phyloP scores from a whole-genome alignment of 331 rosid species.

The Prunus yedoensis region DNA sequence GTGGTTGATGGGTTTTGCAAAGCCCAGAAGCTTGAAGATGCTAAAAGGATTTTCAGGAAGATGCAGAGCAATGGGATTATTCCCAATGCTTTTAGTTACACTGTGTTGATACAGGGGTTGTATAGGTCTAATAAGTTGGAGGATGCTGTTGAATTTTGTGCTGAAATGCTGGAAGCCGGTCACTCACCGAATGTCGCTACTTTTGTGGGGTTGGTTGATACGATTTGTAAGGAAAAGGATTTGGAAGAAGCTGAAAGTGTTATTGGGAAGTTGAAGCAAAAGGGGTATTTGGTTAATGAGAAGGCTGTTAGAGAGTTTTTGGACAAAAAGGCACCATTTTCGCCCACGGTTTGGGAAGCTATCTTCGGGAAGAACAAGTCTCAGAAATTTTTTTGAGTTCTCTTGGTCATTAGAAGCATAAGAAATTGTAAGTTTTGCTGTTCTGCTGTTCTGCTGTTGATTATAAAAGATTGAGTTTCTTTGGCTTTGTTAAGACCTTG shows the following conservation, averaged over 20 bases:
- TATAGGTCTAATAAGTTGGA: slow-evolving; percentile 45
- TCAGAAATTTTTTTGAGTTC: slow-evolving; percentile 43
- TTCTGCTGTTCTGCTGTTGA: neutral
- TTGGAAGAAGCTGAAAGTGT: slow-evolving; percentile 59
- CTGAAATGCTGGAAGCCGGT: slow-evolving; percentile 83
- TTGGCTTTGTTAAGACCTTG: neutral
- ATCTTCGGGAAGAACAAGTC: slow-evolving; percentile 64
- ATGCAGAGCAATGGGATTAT: slow-evolving; percentile 75
- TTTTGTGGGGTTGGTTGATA: slow-evolving; percentile 64
- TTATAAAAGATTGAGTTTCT: neutral
- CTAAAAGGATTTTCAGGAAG: slow-evolving; percentile 76
- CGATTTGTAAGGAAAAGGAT: slow-evolving; percentile 59
- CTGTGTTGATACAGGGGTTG: slow-evolving; percentile 72
- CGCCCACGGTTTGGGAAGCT: slow-evolving; percentile 67
- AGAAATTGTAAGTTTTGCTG: slow-evolving; percentile 26
- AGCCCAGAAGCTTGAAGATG: slow-evolving; percentile 72
- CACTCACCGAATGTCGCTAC: slow-evolving; percentile 71
- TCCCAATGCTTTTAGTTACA: slow-evolving; percentile 79
- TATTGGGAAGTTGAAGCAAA: slow-evolving; percentile 54
- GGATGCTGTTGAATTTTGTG: slow-evolving; percentile 60
- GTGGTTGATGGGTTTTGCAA: slow-evolving; percentile 84
- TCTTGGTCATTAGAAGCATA: neutral
- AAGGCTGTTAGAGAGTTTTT: slow-evolving; percentile 69
- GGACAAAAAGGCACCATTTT: slow-evolving; percentile 64
- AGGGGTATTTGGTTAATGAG: slow-evolving; percentile 63